Evolutionary conservation across 2,329 filamentous ascomycete genomes (phyloP).

Genomic region (Fusarium fracticaudum): DNA sequence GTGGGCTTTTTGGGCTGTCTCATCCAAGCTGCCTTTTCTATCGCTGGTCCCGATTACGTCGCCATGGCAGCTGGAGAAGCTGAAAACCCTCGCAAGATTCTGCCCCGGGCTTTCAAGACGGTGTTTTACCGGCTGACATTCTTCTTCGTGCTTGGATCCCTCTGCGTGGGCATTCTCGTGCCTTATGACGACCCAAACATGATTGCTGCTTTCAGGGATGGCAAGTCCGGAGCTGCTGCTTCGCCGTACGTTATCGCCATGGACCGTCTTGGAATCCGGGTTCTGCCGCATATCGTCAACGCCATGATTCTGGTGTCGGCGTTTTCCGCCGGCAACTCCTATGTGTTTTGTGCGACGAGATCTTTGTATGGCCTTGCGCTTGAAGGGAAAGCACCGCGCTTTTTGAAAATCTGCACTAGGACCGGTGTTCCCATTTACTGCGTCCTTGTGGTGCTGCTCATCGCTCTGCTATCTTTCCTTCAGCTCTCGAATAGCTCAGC

Average conservation of each 20-base stretch:
- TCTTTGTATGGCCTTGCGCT: slow-evolving; percentile 75
- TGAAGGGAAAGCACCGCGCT: slow-evolving; percentile 71
- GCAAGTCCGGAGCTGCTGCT: slow-evolving; percentile 72
- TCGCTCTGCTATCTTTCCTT: slow-evolving; percentile 78
- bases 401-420: slow-evolving; percentile 69
- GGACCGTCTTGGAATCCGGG: slow-evolving; percentile 68
- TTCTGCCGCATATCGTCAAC: slow-evolving; percentile 77
- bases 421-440: slow-evolving; percentile 79
- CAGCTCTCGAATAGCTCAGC: slow-evolving; percentile 73
- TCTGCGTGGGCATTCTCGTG: slow-evolving; percentile 77
- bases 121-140: slow-evolving; percentile 81
- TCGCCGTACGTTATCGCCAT: slow-evolving; percentile 76
- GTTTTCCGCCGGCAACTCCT: slow-evolving; percentile 73
- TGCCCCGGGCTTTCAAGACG: slow-evolving; percentile 80
- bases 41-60: slow-evolving; percentile 75
- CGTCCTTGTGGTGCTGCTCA: slow-evolving; percentile 70
- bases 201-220: slow-evolving; percentile 65
- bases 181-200: slow-evolving; percentile 74
- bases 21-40: slow-evolving; percentile 75
- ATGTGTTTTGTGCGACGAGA: slow-evolving; percentile 72
- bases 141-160: slow-evolving; percentile 79
- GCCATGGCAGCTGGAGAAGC: slow-evolving; percentile 76
- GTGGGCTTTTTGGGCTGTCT: slow-evolving; percentile 81
- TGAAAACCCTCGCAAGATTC: slow-evolving; percentile 73
- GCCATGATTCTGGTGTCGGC: slow-evolving; percentile 75